Evolutionary conservation across 2,329 filamentous ascomycete genomes (phyloP), one percentile per base, ranked within the genome.

Genomic region (Calonectria henricotiae): DNA sequence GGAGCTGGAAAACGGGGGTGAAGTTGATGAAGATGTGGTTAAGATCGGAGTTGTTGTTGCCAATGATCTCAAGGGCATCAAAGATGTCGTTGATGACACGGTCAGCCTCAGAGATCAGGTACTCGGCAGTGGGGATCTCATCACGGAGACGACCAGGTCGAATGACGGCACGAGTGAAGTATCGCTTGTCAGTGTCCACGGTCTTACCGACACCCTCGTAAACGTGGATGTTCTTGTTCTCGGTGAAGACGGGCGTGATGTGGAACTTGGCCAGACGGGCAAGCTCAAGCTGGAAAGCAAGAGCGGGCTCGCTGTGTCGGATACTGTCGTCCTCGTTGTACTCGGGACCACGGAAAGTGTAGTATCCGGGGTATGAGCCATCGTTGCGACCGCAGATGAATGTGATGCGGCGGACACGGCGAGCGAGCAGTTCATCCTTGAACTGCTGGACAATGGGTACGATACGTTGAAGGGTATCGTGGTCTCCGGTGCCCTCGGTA

Each of bases 1-100:
- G 89, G 60, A 99, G 90, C 81, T 95, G 94, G 91, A 99, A 98
- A 69, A 98, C 94, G 11, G 95, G 94, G 0, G 94, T 96, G 87
- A 99, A 99, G 89, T 99, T 98, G 89, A 99, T 96, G 88, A 99
- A 99, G 89, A 99, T 96, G 86, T 99, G 96, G 88, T 99, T 99
- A 81, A 99, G 89, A 88, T 99, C 96, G 62, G 96, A 98, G 86
- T 97, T 97, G 87, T 98, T 98, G 89, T 98, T 98, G 80, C 96
- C 96, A 80, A 98, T 97, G 78, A 99, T 98, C 88, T 99, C 96
- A 69, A 99, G 88, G 51, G 96, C 96, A 81, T 99, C 96, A 63
- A 98, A 91, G 79, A 99, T 98, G 81, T 99, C 96, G 82, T 94
- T 98, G 89, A 99, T 95, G 77, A 98, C 89, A 73, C 96, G 92